Evolutionary conservation across 257 asterid genomes (phyloP).

Genomic region (Gynochthodes officinalis): DNA sequence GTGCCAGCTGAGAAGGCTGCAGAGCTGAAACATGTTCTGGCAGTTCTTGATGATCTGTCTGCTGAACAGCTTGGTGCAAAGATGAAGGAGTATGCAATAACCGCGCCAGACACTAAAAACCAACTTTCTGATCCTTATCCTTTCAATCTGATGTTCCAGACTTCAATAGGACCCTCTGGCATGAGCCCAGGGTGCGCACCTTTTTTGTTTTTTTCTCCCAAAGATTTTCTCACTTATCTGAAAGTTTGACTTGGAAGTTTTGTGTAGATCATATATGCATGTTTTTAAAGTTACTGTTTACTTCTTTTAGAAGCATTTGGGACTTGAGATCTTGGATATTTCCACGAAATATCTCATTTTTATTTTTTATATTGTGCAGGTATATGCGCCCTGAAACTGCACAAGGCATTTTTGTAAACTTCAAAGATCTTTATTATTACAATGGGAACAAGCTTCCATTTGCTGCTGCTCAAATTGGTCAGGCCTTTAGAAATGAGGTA

Average conservation of each 20-base stretch:
- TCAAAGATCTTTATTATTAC: conserved; percentile 64
- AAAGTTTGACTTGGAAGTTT: not conserved
- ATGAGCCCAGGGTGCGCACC: conserved; percentile 50
- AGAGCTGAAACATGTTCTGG: conserved; percentile 63
- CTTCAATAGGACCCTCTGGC: conserved; percentile 78
- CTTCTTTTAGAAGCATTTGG: not conserved
- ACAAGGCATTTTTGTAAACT: conserved; percentile 81
- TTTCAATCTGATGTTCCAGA: conserved; percentile 73
- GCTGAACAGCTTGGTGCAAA: conserved; percentile 69
- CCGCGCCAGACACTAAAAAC: conserved; percentile 78
- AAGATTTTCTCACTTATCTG: not conserved
- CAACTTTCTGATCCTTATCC: conserved; percentile 78
- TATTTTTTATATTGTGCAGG: conserved; percentile 34
- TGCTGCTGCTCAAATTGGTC: conserved; percentile 89
- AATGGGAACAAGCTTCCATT: conserved; percentile 73
- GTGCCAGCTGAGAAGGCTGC: conserved; percentile 41
- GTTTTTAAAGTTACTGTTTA: not conserved
- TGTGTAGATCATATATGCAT: not conserved
- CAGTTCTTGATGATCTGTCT: conserved; percentile 67
- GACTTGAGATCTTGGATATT: not conserved
- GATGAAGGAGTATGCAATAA: conserved; percentile 61
- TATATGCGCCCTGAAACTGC: conserved; percentile 91
- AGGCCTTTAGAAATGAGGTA: conserved; percentile 81
- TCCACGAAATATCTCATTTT: not conserved
- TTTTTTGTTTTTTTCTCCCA: no score